Evolutionary conservation across 1,139 yeast species (phyloP).

Genomic region (Taphrina populina): DNA sequence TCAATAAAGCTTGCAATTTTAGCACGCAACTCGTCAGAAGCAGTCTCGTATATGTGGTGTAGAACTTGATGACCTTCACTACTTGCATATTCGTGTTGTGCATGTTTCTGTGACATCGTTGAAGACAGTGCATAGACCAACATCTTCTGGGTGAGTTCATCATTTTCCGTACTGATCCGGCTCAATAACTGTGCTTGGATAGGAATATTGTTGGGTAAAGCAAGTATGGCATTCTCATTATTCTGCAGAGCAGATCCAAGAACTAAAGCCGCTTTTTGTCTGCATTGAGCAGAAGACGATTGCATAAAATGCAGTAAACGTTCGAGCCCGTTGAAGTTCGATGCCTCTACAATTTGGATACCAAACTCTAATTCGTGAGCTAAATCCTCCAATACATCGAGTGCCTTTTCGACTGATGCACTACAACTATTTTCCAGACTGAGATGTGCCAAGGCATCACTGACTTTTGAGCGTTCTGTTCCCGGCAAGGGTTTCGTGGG

Average conservation of each 20-base stretch:
- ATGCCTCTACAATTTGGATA: slow-evolving; percentile 43
- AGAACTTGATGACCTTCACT: slow-evolving; percentile 36
- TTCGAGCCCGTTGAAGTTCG: background rate
- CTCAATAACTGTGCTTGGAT: slow-evolving; percentile 37
- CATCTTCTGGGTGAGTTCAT: slow-evolving; percentile 40
- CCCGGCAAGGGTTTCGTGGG: slow-evolving; percentile 18
- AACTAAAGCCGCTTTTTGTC: slow-evolving; percentile 45
- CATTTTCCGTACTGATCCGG: slow-evolving; percentile 38
- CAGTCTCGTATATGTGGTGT: slow-evolving; percentile 19
- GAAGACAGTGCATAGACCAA: slow-evolving; percentile 43
- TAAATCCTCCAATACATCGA: slow-evolving; percentile 57
- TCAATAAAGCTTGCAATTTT: slow-evolving; percentile 39
- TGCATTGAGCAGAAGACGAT: slow-evolving; percentile 34
- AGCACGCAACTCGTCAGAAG: slow-evolving; percentile 36
- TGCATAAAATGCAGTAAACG: slow-evolving; percentile 41
- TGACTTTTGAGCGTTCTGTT: slow-evolving; percentile 8
- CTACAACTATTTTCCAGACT: background rate
- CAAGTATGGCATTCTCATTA: slow-evolving; percentile 62
- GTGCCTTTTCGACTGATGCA: slow-evolving; percentile 41
- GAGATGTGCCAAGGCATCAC: slow-evolving; percentile 5
- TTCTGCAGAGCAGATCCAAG: slow-evolving; percentile 57
- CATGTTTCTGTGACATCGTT: slow-evolving; percentile 41
- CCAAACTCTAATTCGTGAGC: slow-evolving; percentile 70
- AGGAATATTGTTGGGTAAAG: slow-evolving; percentile 32
- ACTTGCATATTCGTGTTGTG: slow-evolving; percentile 33